Evolutionary conservation across 192 early-diverging fungal species (phyloP), one percentile per base, ranked within the genome.

Genomic region (Rhizoclosmatium globosum): DNA sequence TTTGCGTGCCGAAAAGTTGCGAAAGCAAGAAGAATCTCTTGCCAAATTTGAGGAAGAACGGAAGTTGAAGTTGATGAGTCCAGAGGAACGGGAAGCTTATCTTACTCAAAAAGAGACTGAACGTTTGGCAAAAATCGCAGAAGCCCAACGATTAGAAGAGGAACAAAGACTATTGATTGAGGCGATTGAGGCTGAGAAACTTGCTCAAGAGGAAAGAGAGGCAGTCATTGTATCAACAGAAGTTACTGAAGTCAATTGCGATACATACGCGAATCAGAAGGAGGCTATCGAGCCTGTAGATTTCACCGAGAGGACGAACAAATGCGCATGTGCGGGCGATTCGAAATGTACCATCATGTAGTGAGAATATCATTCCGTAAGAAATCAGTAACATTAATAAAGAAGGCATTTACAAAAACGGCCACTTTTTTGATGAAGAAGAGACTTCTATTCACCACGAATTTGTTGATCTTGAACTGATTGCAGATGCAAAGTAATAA

Each of bases 31-130:
- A 59, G 84, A 82, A 56, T 81, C 84, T 45, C 82, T 85, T 81
- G 78, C 66, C n/a, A 56, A 75, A 47, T 85, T 85, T 78, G 84
- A 85, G 68, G 84, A 85, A 69, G 78, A 85, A 60, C 74, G 79
- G 44, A 74, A 74, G 62, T 44, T 74, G 31, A 74, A 74, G 72
- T 59, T 74, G 9, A 74, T 74, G 72, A 74, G 72, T n/a, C 11
- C 59, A 44, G 38, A 39, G 19, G 72, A 74, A 17, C 56, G 72
- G 9, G 72, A 74, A 15, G 57, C 61, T 7, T 74, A 74, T 56
- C 61, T 74, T 17, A 59, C 72, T 11, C 2, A 9, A 48, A 74
- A 74, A 45, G 72, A 74, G 59, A 43, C 61, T 42, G 58, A 59
- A 64, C n/a, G 72, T 11, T 59, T 74, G 7, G 59, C 56, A 9